phyloP scores from a whole-genome alignment of 768 basidiomycete species.

The Lepiota brunneoincarnata region DNA sequence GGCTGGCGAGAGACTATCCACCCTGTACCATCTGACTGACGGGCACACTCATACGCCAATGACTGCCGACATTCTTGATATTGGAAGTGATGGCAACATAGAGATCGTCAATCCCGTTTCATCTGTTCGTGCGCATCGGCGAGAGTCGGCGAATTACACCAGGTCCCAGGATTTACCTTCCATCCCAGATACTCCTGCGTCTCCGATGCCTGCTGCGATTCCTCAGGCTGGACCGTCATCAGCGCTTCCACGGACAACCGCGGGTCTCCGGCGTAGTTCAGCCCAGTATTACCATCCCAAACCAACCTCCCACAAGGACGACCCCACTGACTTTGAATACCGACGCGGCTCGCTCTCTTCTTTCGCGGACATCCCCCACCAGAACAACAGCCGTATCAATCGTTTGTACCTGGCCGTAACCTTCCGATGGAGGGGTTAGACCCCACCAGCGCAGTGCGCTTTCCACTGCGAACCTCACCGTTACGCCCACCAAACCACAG shows the following conservation, averaged over 20 bases:
- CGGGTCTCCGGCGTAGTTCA: background rate
- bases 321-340: background rate
- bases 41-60: background rate
- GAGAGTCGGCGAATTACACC: background rate
- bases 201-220: background rate
- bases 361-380: background rate
- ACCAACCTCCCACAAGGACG: background rate
- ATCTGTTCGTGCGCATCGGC: background rate
- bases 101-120: background rate
- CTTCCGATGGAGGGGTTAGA: background rate
- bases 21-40: background rate
- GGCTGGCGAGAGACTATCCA: background rate
- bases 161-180: background rate
- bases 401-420: background rate
- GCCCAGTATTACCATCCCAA: slow-evolving; percentile 1
- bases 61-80: slow-evolving; percentile 1
- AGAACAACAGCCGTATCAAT: background rate
- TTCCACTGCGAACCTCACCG: background rate
- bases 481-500: background rate
- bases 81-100: background rate
- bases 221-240: background rate
- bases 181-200: background rate
- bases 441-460: background rate
- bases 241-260: background rate
- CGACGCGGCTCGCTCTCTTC: background rate